Evolutionary conservation across 345 rosid species (phyloP), one percentile per base, ranked within the genome.

Genomic region (Hypericum perforatum): DNA sequence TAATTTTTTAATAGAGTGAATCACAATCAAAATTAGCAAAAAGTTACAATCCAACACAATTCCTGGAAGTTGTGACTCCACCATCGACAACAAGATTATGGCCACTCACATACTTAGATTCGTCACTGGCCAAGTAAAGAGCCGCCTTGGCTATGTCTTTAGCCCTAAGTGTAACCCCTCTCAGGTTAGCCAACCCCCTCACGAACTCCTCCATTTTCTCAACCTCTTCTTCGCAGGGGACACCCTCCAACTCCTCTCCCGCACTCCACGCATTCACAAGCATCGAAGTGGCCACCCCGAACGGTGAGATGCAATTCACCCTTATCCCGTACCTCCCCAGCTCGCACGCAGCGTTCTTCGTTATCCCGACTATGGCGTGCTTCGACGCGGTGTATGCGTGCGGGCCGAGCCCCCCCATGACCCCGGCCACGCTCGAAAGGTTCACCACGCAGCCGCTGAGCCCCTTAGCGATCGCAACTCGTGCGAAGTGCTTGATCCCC

Each of bases 51-150:
- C 85, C 95, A 59, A 87, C 80, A 60, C 86, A 87, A 68, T 87
- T 87, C 54, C 80, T 81, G 0, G 86, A 74, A 9, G 83, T 70
- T 10, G 96, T 87, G 32, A 84, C 41, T 10, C 95, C 97, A 52
- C 97, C 95, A 54, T 89, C 97, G 9, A 89, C 91, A 5, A 82
- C 94, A 57, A 89, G 85, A 61, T 89, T 89, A 63, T 85, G 86
- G 12, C 97, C 95, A 42, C 89, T 89, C 0, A 89, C 85, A 53
- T 89, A 85, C 67, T 58, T 81, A 9, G 97, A 89, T 64, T 89
- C 97, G 67, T 89, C 97, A 55, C 89, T 74, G 0, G 83, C 89
- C 49, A 89, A 78, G 57, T 76, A 89, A 0, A 89, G 71, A 39
- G 89, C 95, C 1, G 97, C 95, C 62, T 89, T 85, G 0, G 97